Conservation (phyloP, 2,329 filamentous ascomycete genomes). For the Bisporella sp. region DNA sequence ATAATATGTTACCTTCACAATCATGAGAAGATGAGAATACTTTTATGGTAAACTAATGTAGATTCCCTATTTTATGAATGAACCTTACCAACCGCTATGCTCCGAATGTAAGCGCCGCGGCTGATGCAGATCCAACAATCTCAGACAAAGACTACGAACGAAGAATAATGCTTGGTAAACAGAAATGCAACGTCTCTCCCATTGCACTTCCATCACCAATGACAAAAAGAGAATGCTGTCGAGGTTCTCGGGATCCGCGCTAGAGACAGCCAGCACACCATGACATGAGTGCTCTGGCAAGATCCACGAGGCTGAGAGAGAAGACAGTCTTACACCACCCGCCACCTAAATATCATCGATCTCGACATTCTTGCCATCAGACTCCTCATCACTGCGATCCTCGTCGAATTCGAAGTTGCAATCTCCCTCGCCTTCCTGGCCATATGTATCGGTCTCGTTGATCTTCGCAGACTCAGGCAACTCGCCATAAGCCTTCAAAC, state of each 20-base stretch:
- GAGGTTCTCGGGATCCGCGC: constrained; percentile 25
- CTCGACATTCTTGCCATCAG: constrained; percentile 65
- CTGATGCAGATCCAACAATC: too few species aligned
- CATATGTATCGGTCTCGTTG: constrained; percentile 97
- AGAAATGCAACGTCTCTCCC: constrained; percentile 44
- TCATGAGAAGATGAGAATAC: too few species aligned
- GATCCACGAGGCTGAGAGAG: constrained; percentile 46
- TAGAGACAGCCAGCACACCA: constrained; percentile 8
- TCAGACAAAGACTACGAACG: neutral
- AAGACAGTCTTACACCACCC: constrained; percentile 49
- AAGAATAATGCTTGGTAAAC: constrained; percentile 15
- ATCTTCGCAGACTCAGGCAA: constrained; percentile 97
- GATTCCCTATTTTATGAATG: too few species aligned
- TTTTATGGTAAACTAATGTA: too few species aligned
- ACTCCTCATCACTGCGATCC: constrained; percentile 60
- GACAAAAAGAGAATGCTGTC: constrained; percentile 27
- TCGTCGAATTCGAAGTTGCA: constrained; percentile 99
- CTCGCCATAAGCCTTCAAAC: constrained; percentile 94
- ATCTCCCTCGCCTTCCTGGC: constrained; percentile 88
- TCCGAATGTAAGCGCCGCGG: too few species aligned
- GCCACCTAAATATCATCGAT: constrained; percentile 82
- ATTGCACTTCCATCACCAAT: constrained; percentile 23
- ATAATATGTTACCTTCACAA: too few species aligned
- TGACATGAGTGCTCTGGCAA: constrained; percentile 6
- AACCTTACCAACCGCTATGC: too few species aligned